Evolutionary conservation across 257 asterid species (phyloP).

Genomic region (Sherardia arvensis): DNA sequence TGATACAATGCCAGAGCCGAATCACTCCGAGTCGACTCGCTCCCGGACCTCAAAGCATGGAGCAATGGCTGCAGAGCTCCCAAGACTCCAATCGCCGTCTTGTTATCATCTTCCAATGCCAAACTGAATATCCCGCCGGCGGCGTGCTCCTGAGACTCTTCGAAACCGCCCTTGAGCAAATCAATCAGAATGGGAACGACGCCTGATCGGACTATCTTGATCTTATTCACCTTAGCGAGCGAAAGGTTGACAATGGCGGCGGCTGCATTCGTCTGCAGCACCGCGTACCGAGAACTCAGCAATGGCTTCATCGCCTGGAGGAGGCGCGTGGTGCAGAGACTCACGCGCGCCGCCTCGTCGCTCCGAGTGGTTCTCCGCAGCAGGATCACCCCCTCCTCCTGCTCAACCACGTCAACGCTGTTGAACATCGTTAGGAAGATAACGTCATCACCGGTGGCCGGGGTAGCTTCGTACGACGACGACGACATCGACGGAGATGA

Average conservation of each 20-base stretch:
- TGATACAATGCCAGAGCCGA: conserved; percentile 79
- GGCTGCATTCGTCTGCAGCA: conserved; percentile 57
- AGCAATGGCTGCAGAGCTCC: conserved; percentile 80
- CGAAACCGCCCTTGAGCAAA: conserved; percentile 55
- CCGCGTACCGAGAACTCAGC: conserved; percentile 54
- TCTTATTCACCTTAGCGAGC: conserved; percentile 52
- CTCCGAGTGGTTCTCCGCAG: conserved; percentile 56
- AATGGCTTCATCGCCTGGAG: conserved; percentile 47
- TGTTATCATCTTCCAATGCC: conserved; percentile 63
- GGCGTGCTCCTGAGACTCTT: conserved; percentile 81
- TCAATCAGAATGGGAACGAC: conserved; percentile 57
- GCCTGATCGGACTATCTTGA: conserved; percentile 76
- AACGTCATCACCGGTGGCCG: conserved; percentile 34
- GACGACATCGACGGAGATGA: conserved; percentile 61
- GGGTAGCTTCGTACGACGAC: conserved; percentile 50
- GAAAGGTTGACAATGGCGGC: conserved; percentile 90
- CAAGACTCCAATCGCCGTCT: conserved; percentile 72
- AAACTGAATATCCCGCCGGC: conserved; percentile 88
- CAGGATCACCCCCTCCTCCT: conserved; percentile 64
- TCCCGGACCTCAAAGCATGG: conserved; percentile 66
- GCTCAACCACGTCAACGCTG: conserved; percentile 59
- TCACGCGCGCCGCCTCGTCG: conserved; percentile 45
- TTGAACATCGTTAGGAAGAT: conserved; percentile 22
- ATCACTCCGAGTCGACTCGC: conserved; percentile 69
- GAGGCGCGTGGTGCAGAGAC: conserved; percentile 60